These are phyloP conservation scores for Sherardia arvensis DNA, from an alignment of 257 asterid species.

Conservation along the genomic window DNA sequence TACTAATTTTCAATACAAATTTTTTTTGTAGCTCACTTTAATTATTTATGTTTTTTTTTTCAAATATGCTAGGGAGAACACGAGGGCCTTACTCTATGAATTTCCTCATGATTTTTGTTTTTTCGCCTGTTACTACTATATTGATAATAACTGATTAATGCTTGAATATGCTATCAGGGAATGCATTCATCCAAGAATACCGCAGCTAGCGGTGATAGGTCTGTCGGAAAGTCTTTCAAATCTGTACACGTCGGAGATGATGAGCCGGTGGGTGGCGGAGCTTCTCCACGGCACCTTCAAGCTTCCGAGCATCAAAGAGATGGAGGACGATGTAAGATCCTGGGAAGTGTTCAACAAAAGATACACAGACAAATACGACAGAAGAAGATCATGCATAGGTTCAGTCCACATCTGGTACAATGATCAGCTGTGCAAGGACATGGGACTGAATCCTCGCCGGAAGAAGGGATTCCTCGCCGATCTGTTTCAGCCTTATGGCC, in stretches of 20 bases:
- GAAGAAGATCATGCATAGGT: slow-evolving; percentile 25
- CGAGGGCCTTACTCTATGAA: neutral
- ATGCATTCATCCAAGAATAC: slow-evolving; percentile 40
- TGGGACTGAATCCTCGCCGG: slow-evolving; percentile 38
- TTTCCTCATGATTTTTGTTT: too few relatives aligned
- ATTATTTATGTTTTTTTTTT: too few relatives aligned
- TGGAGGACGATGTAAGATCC: slow-evolving; percentile 28
- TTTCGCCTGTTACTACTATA: neutral
- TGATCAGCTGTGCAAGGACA: slow-evolving; percentile 47
- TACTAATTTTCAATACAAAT: too few relatives aligned
- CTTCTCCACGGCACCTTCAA: slow-evolving; percentile 34
- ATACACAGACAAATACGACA: slow-evolving; percentile 21
- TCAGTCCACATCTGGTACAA: slow-evolving; percentile 35
- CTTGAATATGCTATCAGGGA: slow-evolving; percentile 17
- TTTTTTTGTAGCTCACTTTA: too few relatives aligned
- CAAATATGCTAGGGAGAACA: too few relatives aligned
- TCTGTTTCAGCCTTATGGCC: slow-evolving; percentile 43
- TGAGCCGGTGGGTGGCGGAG: slow-evolving; percentile 35
- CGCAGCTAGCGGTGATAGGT: slow-evolving; percentile 40
- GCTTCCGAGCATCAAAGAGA: slow-evolving; percentile 31
- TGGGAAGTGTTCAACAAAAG: slow-evolving; percentile 37
- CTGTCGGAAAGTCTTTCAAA: slow-evolving; percentile 35
- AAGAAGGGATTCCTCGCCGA: slow-evolving; percentile 33
- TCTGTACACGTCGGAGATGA: slow-evolving; percentile 35
- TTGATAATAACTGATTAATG: neutral